Conservation (phyloP, 495 filamentous ascomycete genomes). For the Beverwykella pulmonaria region DNA sequence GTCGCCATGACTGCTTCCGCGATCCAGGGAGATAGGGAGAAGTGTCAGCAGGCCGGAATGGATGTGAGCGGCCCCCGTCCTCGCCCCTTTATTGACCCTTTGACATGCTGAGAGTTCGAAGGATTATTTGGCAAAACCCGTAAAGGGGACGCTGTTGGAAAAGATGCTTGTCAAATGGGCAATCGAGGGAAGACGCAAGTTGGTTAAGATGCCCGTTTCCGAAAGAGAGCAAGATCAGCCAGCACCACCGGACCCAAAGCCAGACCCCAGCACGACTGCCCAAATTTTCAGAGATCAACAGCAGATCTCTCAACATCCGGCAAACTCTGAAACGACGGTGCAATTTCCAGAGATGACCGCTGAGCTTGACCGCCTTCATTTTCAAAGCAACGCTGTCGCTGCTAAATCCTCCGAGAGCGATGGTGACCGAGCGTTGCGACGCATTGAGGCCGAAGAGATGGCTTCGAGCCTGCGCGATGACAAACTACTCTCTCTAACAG, state of each 20-base stretch:
- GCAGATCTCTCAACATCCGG: constrained; percentile 10
- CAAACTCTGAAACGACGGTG: constrained; percentile 33
- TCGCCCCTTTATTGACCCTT: neutral
- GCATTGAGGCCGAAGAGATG: constrained; percentile 51
- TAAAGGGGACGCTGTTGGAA: constrained; percentile 68
- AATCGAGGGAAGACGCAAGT: constrained; percentile 42
- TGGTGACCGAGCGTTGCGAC: constrained; percentile 39
- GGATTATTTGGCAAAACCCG: constrained; percentile 79
- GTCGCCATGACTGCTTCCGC: constrained; percentile 83
- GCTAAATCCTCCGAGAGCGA: constrained; percentile 31
- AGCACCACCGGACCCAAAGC: constrained; percentile 3
- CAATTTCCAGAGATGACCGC: constrained; percentile 12
- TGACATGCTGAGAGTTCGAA: constrained; percentile 13
- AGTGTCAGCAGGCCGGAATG: constrained; percentile 77
- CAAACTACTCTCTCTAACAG: constrained; percentile 49
- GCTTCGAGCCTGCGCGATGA: constrained; percentile 52
- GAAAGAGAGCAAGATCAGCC: constrained; percentile 20
- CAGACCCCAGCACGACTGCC: constrained; percentile 2
- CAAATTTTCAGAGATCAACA: constrained; percentile 18
- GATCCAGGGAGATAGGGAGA: constrained; percentile 79
- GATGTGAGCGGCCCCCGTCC: constrained; percentile 50
- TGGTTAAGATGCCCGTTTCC: constrained; percentile 9
- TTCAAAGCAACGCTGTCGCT: constrained; percentile 33
- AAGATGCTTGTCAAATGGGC: constrained; percentile 64
- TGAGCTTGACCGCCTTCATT: constrained; percentile 33